Percentiles rank a stretch among this genome's conserved stretches.
phyloP scores from a whole-genome alignment of 176 grass and related monocot species.

The Tillandsia fasciculata region DNA sequence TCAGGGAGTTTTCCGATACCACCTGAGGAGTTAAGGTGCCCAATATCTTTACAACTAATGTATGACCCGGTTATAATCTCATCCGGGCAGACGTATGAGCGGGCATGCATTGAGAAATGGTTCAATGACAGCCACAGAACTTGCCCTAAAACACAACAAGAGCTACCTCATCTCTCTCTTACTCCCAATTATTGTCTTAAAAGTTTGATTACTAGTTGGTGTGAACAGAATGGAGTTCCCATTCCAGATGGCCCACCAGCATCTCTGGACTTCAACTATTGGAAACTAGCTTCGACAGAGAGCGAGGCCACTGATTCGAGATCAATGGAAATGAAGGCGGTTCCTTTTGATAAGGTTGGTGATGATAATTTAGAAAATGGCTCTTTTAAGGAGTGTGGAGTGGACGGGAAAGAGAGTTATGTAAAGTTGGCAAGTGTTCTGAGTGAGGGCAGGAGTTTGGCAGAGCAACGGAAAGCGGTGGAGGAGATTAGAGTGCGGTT shows the following conservation, averaged over 20 bases:
- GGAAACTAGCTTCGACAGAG: conserved; percentile 35
- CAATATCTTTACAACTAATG: conserved; percentile 87
- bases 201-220: conserved; percentile 72
- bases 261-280: conserved; percentile 60
- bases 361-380: conserved; percentile 10
- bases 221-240: conserved; percentile 56
- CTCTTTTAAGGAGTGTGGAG: conserved; percentile 9
- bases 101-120: conserved; percentile 91
- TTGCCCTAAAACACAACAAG: conserved; percentile 71
- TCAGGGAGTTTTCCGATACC: conserved; percentile 67
- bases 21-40: conserved; percentile 76
- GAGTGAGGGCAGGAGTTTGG: conserved; percentile 20
- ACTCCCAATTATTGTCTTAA: conserved; percentile 88
- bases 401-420: conserved; percentile 26
- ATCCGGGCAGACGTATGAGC: conserved; percentile 87
- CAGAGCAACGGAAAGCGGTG: conserved; percentile 35
- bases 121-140: conserved; percentile 50
- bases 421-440: conserved; percentile 45
- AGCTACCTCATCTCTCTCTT: conserved; percentile 45
- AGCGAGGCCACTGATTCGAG: conserved; percentile 14
- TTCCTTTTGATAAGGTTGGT: conserved; percentile 16
- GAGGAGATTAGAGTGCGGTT: conserved; percentile 55
- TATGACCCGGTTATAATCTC: conserved; percentile 70
- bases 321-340: conserved; percentile 8
- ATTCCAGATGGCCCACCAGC: conserved; percentile 52